Percentiles rank a stretch among this genome's conserved stretches.
Conservation (phyloP, 2,329 filamentous ascomycete species). For the Conoideocrella luteorostrata region DNA sequence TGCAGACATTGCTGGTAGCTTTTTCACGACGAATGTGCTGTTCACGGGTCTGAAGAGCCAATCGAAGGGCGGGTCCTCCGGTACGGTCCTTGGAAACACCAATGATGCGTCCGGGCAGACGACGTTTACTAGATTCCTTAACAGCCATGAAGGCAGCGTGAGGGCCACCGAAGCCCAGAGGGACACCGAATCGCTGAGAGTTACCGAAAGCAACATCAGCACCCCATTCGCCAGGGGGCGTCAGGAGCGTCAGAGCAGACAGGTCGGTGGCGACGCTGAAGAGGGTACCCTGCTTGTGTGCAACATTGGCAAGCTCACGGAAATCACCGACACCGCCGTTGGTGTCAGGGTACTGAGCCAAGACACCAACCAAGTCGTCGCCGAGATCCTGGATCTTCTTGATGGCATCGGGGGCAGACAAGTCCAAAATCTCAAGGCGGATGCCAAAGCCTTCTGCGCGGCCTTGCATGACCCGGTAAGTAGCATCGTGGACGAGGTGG, state of each 20-base stretch:
- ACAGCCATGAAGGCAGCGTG: conserved; percentile 96
- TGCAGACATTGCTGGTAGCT: conserved; percentile 96
- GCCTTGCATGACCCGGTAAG: conserved; percentile 73
- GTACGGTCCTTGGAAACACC: conserved; percentile 87
- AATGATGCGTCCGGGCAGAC: conserved; percentile 85
- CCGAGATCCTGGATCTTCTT: conserved; percentile 66
- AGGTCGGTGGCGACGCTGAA: conserved; percentile 88
- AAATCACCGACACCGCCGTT: conserved; percentile 75
- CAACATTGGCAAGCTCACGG: conserved; percentile 63
- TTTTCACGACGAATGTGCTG: conserved; percentile 96
- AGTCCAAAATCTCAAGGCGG: conserved; percentile 65
- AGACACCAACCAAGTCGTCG: conserved; percentile 76
- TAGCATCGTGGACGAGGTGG: conserved; percentile 76
- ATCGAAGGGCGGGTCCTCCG: conserved; percentile 71
- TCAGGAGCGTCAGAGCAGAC: conserved; percentile 77
- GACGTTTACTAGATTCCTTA: conserved; percentile 84
- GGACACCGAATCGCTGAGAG: conserved; percentile 85
- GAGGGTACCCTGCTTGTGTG: conserved; percentile 71
- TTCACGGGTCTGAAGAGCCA: conserved; percentile 87
- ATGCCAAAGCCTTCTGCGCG: conserved; percentile 91
- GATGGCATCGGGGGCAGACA: conserved; percentile 55
- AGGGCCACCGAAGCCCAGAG: conserved; percentile 87
- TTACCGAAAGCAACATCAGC: conserved; percentile 94
- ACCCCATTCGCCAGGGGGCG: conserved; percentile 87
- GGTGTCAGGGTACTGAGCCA: conserved; percentile 94